Evolutionary conservation across 208 protist species (phyloP).

Genomic region (Wallacemonas sp.): DNA sequence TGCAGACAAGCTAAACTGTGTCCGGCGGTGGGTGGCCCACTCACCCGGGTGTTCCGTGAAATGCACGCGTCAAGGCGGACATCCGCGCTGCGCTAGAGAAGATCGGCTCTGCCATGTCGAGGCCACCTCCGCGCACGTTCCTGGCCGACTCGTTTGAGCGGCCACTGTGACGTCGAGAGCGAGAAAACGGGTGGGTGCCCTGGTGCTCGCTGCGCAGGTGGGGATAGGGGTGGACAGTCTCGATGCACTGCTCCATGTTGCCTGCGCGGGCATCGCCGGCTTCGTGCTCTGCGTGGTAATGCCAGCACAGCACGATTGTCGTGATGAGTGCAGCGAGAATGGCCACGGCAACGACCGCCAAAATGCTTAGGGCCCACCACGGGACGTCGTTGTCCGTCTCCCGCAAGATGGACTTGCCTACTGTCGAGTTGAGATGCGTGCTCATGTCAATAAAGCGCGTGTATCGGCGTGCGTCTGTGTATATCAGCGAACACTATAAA

Average conservation of each 20-base stretch:
- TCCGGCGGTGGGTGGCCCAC: not conserved
- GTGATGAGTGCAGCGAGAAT: not conserved
- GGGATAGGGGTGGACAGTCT: not conserved
- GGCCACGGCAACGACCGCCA: not conserved
- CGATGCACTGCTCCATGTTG: conserved; percentile 5
- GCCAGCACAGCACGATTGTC: conserved; percentile 1
- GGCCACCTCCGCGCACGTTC: not conserved
- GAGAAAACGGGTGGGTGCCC: not conserved
- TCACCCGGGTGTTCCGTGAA: not conserved
- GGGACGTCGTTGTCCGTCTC: not conserved
- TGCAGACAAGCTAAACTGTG: not conserved
- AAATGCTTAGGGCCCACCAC: not conserved
- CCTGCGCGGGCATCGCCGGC: conserved; percentile 2
- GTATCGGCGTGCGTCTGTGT: no score
- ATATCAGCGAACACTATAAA: not conserved
- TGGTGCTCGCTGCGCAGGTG: not conserved
- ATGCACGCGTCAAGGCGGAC: not conserved
- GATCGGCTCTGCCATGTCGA: not conserved
- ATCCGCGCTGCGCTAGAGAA: not conserved
- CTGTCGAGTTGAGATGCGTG: not conserved
- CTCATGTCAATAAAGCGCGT: not conserved
- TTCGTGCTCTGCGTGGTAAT: conserved; percentile 7
- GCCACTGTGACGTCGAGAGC: not conserved
- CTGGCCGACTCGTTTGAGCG: not conserved
- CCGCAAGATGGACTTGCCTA: not conserved